These are phyloP conservation scores for Lactifluus rugatus DNA, from an alignment of 768 basidiomycete genomes.

Conservation along the genomic window DNA sequence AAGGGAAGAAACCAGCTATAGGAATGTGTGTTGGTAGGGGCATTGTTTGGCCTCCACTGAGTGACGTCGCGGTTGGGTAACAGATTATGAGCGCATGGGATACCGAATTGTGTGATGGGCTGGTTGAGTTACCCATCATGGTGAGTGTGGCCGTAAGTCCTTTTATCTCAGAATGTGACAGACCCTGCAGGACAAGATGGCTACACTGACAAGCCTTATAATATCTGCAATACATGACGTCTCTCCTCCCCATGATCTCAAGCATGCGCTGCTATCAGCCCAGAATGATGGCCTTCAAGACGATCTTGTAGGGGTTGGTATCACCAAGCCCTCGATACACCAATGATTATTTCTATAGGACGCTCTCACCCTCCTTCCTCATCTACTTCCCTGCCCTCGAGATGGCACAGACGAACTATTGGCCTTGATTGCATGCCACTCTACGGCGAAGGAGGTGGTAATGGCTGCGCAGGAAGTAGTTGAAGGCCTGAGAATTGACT, in stretches of 20 bases:
- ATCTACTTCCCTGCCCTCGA: slow-evolving; percentile 26
- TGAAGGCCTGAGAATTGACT: slow-evolving; percentile 25
- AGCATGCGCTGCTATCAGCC: slow-evolving; percentile 12
- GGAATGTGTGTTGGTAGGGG: too few relatives aligned
- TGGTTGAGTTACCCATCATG: neutral
- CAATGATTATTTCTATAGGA: slow-evolving; percentile 27
- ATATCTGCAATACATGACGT: slow-evolving; percentile 17
- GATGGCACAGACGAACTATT: slow-evolving; percentile 29
- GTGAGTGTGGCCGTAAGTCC: neutral
- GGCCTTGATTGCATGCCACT: slow-evolving; percentile 23
- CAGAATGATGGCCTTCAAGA: slow-evolving; percentile 10
- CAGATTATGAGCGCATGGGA: too few relatives aligned
- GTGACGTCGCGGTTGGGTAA: too few relatives aligned
- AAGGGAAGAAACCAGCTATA: too few relatives aligned
- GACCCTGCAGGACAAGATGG: slow-evolving; percentile 16
- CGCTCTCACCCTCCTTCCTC: slow-evolving; percentile 31
- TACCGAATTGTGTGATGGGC: too few relatives aligned
- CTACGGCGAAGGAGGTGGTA: slow-evolving; percentile 34
- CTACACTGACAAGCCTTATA: slow-evolving; percentile 18
- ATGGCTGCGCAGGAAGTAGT: slow-evolving; percentile 33
- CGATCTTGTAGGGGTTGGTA: slow-evolving; percentile 16
- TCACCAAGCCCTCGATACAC: neutral
- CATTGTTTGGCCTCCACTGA: too few relatives aligned
- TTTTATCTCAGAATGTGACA: neutral
- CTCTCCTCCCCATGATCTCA: slow-evolving; percentile 12